Evolutionary conservation across 2,329 filamentous ascomycete genomes (phyloP).

Genomic region (Exophiala bonariae): DNA sequence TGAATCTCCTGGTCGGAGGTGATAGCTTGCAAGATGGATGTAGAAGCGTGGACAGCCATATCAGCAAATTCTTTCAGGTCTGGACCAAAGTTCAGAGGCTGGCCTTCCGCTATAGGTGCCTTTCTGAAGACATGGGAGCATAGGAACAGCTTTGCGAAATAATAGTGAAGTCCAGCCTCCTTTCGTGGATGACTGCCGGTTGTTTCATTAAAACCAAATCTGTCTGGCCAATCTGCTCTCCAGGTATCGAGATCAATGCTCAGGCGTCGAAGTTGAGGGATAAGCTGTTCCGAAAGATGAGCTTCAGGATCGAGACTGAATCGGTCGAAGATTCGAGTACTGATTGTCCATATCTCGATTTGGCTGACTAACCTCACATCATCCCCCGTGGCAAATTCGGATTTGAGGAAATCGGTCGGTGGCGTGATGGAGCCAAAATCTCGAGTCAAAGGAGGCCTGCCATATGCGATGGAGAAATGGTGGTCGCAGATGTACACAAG

Average conservation of each 20-base stretch:
- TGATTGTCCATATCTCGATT: constrained; percentile 59
- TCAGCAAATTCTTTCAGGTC: constrained; percentile 47
- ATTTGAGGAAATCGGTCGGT: constrained; percentile 55
- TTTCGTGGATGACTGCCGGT: constrained; percentile 52
- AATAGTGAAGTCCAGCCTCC: constrained; percentile 52
- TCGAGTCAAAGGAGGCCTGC: constrained; percentile 57
- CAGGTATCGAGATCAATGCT: constrained; percentile 52
- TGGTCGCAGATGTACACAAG: constrained; percentile 65
- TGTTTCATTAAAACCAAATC: constrained; percentile 46
- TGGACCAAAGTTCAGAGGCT: constrained; percentile 35
- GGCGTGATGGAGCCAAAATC: constrained; percentile 59
- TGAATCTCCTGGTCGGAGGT: constrained; percentile 50
- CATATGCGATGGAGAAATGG: constrained; percentile 63
- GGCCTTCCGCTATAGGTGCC: constrained; percentile 24
- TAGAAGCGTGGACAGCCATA: constrained; percentile 48
- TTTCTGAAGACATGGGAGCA: constrained; percentile 45
- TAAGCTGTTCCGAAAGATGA: constrained; percentile 53
- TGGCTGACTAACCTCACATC: constrained; percentile 60
- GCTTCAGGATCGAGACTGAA: constrained; percentile 58
- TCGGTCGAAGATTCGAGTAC: constrained; percentile 55
- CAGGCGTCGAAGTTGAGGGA: constrained; percentile 40
- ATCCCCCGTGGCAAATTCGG: constrained; percentile 51
- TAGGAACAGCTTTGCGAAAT: constrained; percentile 54
- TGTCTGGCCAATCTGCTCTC: constrained; percentile 50
- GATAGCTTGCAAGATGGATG: constrained; percentile 46